phyloP scores from a whole-genome alignment of 2,329 filamentous ascomycete genomes.

The Colletotrichum endophyticum region DNA sequence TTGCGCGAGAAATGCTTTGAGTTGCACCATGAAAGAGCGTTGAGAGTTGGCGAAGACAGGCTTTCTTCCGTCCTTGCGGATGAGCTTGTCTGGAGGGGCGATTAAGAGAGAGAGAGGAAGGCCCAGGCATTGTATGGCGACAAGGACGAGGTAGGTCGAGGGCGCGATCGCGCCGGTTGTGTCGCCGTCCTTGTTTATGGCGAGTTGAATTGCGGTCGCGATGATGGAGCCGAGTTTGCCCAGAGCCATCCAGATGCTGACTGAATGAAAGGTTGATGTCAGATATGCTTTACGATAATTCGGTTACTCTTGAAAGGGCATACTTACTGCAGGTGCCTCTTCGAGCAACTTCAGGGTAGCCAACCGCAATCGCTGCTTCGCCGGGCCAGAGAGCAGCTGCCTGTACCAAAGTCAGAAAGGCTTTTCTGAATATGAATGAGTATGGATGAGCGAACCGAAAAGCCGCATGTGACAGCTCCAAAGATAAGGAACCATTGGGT shows the following conservation, averaged over 20 bases:
- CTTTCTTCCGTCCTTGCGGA: constrained; percentile 39
- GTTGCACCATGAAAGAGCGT: constrained; percentile 28
- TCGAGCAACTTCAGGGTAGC: constrained; percentile 41
- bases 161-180: constrained; percentile 48
- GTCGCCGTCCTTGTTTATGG: constrained; percentile 48
- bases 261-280: neutral
- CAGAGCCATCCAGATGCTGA: constrained; percentile 56
- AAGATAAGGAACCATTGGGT: constrained; percentile 11
- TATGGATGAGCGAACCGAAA: neutral
- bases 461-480: constrained; percentile 1
- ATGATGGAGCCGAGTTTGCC: constrained; percentile 58
- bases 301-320: neutral
- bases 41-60: constrained; percentile 27
- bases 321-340: constrained; percentile 41
- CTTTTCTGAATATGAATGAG: rapidly evolving
- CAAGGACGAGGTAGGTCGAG: constrained; percentile 42
- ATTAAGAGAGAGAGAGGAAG: constrained; percentile 47
- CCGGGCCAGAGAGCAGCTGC: constrained; percentile 42
- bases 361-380: constrained; percentile 34
- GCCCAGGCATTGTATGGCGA: constrained; percentile 49
- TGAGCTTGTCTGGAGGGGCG: constrained; percentile 48
- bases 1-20: constrained; percentile 1
- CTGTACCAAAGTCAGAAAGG: neutral
- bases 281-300: neutral
- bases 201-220: constrained; percentile 54